Percentiles rank a stretch among this genome's conserved stretches.
phyloP scores from a whole-genome alignment of 805 yeast species.

The Sugiyamaella qingdaonensis region DNA sequence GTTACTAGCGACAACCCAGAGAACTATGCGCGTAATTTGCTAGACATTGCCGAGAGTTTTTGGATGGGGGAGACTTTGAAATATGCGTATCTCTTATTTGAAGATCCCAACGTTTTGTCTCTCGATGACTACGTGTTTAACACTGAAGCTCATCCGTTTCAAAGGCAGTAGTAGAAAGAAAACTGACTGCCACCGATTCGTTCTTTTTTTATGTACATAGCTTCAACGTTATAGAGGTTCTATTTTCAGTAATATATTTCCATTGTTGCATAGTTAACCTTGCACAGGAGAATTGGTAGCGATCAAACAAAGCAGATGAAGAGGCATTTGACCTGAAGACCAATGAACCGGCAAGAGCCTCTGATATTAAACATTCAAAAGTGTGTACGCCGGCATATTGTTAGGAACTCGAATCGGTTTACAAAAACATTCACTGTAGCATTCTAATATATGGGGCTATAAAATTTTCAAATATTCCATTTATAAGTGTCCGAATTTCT shows the following conservation, averaged over 20 bases:
- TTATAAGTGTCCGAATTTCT: background rate
- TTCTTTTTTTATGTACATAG: background rate
- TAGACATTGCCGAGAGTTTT: slow-evolving; percentile 51
- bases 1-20: slow-evolving; percentile 40
- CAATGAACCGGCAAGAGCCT: no score
- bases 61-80: slow-evolving; percentile 94
- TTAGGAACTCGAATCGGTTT: no score
- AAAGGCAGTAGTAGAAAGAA: background rate
- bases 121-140: slow-evolving; percentile 55
- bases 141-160: slow-evolving; percentile 60
- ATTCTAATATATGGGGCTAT: background rate
- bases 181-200: background rate
- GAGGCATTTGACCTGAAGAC: no score
- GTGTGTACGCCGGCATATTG: no score
- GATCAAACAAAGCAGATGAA: no score
- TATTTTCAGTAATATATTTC: background rate
- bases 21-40: slow-evolving; percentile 62
- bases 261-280: background rate
- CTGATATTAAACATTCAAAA: no score
- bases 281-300: no score
- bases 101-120: slow-evolving; percentile 39
- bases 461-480: background rate
- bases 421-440: no score
- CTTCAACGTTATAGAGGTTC: background rate
- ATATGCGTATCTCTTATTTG: slow-evolving; percentile 72